These are phyloP conservation scores for Boletus subcaerulescens DNA, from an alignment of 768 basidiomycete species.

Conservation along the genomic window DNA sequence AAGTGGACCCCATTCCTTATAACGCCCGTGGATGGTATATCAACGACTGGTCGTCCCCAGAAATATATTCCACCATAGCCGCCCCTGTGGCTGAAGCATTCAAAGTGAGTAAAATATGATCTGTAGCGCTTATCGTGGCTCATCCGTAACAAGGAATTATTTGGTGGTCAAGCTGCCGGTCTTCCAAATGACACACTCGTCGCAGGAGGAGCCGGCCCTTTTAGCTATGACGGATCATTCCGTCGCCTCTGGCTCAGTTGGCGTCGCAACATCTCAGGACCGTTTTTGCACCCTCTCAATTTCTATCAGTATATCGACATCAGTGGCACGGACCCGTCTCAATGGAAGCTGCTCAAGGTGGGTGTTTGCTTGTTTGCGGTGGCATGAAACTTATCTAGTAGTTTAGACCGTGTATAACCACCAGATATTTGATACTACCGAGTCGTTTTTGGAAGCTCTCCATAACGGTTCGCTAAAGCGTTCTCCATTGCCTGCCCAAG, in stretches of 20 bases:
- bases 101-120: conserved; percentile 30
- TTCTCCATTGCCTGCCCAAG: conserved; percentile 28
- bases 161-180: conserved; percentile 43
- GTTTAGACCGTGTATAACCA: conserved; percentile 55
- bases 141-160: conserved; percentile 41
- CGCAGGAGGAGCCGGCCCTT: conserved; percentile 45
- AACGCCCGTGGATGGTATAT: conserved; percentile 45
- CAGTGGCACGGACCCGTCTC: conserved; percentile 47
- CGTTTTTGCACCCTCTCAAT: conserved; percentile 51
- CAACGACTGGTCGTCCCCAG: conserved; percentile 20
- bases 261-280: conserved; percentile 47
- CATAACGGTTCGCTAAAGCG: conserved; percentile 50
- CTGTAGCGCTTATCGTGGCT: neutral
- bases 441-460: conserved; percentile 53
- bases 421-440: conserved; percentile 48
- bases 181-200: conserved; percentile 48
- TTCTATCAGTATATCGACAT: conserved; percentile 59
- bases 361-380: neutral
- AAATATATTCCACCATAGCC: conserved; percentile 33
- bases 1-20: conserved; percentile 49
- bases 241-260: conserved; percentile 52
- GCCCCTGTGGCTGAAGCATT: conserved; percentile 40
- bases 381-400: neutral
- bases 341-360: conserved; percentile 56
- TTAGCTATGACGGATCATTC: conserved; percentile 60